Evolutionary conservation across 495 filamentous ascomycete species (phyloP), one percentile per base, ranked within the genome.

Genomic region (Clohesyomyces aquaticus): DNA sequence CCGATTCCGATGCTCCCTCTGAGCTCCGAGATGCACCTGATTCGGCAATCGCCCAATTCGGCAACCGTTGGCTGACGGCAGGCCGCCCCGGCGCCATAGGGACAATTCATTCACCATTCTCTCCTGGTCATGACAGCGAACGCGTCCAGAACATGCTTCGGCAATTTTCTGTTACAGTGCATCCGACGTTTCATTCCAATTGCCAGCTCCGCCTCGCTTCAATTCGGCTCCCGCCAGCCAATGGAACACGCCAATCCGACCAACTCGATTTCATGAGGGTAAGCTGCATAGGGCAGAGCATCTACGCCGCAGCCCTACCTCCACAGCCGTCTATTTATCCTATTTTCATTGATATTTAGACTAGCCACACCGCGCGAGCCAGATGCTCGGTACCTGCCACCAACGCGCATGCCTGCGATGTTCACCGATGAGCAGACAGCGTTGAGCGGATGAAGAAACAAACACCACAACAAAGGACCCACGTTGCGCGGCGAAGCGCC

Each of bases 401-500:
- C 48, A 51, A 51, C 48, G 22, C 11, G 48, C 19, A 51, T 27
- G 10, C 25, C 2, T 27, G 10, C 49, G 49, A 14, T 12, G 12
- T 26, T n/a, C 49, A 32, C 49, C 49, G 25, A 27, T 23, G 46
- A 47, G 16, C 47, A 16, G 23, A 11, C 27, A 4, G 2, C 47
- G 6, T 16, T 32, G 3, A 53, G 25, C 25, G 12, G 49, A 23
- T 27, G 25, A 21, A 53, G 25, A 32, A 11, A 53, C 51, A 51
- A 3, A 51, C n/a, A 51, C 49, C 49, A 52, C 12, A 52, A 8
- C 12, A 26, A 16, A 8, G 49, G 4, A 16, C 29, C 49, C 51
- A 55, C 51, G 51, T 55, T 18, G 32, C 51, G 41, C 29, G 51
- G 51, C 51, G 51, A n/a, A 55, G 51, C 29, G n/a, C n/a, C n/a